These are phyloP conservation scores for Phlyctochytrium arcticum DNA, from an alignment of 192 early-diverging fungal genomes.

Conservation along the genomic window DNA sequence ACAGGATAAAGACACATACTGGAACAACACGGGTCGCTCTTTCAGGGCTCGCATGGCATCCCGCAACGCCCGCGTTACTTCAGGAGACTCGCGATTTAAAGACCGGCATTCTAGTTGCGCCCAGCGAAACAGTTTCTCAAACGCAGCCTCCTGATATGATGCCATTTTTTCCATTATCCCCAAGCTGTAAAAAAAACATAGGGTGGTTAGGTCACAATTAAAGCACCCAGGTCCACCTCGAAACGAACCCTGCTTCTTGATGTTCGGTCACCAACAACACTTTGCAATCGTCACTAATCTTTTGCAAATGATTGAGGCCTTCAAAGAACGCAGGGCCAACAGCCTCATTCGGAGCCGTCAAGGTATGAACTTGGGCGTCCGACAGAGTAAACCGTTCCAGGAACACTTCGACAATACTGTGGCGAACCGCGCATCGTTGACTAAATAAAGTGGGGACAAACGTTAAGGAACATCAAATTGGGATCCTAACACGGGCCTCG, in stretches of 20 bases:
- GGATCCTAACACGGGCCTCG: background rate
- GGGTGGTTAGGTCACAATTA: no score
- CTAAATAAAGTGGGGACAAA: constrained; percentile 20
- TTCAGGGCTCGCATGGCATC: constrained; percentile 65
- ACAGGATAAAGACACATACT: constrained; percentile 41
- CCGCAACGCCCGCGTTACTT: constrained; percentile 57
- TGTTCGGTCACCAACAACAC: constrained; percentile 67
- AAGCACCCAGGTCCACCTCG: background rate
- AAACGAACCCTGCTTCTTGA: constrained; percentile 66
- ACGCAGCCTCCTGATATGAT: constrained; percentile 67
- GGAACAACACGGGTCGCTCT: constrained; percentile 69
- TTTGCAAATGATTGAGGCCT: constrained; percentile 60
- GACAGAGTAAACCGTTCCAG: constrained; percentile 67
- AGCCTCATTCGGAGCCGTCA: constrained; percentile 48
- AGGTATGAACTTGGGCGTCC: constrained; percentile 57
- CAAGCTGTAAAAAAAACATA: constrained; percentile 43
- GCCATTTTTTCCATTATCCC: constrained; percentile 77
- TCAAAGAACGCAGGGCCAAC: constrained; percentile 67
- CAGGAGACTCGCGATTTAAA: constrained; percentile 65
- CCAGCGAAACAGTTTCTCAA: constrained; percentile 73
- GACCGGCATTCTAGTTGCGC: constrained; percentile 63
- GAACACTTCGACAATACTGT: constrained; percentile 61
- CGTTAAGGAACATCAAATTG: background rate
- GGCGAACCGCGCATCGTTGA: constrained; percentile 49
- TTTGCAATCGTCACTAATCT: constrained; percentile 71